Base-by-base conservation (phyloP, 495 filamentous ascomycete genomes). In the Glonium stellatum region DNA sequence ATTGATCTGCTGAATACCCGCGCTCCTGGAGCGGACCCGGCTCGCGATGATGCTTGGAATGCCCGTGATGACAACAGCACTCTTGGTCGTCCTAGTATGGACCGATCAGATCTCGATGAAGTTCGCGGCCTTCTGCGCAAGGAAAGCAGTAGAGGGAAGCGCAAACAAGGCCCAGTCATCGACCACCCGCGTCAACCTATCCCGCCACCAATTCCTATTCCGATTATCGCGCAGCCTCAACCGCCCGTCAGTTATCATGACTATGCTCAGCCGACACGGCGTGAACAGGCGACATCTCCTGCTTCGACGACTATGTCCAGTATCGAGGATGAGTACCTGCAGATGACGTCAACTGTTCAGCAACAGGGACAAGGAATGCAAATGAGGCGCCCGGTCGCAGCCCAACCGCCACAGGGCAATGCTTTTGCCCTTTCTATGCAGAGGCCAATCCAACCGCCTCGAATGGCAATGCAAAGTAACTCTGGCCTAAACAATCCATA, bases 1-100 rank as follows among this genome's bases (percentile, higher is more conserved):
- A 70, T 78, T 41, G 75, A 74, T 25, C 67, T 71, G 4, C 69
- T 80, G 31, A 79, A 79, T 61, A 63, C 68, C 5, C 76, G 80
- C 57, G 66, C 71, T 1, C 72, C 72, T 1, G 71, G 71, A n/a
- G 71, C 70, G 11, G 77, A 80, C 53, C 56, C 68, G 5, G 64
- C 68, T 37, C 70, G 74, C 25, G 71, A 76, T 49, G 67, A 75
- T 46, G 66, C 66, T 11, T 65, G 58, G 47, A 71, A 73, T 52
- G 55, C 60, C 27, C 61, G 59, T 39, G 70, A 76, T 48, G 65
- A 67, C 35, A 59, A 50, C 18, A 67, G 65, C 54, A 66, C 64
- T 27, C 42, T 69, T 25, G 68, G 66, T 52, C 68, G 67, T 47
- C 69, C 65, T 12, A 68, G 62, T 42, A 62, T 41, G 15, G 65